Conservation (phyloP, 495 filamentous ascomycete genomes). For the Talaromyces thailandensis region DNA sequence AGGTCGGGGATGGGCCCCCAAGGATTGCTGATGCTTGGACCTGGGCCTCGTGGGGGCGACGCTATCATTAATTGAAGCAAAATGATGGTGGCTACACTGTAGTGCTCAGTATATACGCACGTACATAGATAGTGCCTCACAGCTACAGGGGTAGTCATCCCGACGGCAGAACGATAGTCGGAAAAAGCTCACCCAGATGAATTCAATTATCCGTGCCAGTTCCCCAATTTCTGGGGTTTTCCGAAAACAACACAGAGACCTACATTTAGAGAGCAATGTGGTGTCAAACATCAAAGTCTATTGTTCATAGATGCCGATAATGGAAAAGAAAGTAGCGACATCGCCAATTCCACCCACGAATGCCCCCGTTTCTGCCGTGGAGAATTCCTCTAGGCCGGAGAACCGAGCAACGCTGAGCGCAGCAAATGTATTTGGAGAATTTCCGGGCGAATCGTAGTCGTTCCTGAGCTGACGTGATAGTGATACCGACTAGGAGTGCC, state of each 20-base stretch:
- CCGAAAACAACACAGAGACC: not conserved
- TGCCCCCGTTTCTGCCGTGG: not conserved
- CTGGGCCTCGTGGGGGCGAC: not conserved
- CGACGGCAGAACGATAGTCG: not conserved
- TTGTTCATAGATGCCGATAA: not conserved
- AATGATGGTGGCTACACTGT: not conserved
- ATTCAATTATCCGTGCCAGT: not conserved
- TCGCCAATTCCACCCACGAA: not conserved
- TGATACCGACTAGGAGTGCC: not conserved
- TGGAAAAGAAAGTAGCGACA: not conserved
- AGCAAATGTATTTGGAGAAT: not conserved
- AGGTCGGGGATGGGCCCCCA: not conserved
- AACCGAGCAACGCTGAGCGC: not conserved
- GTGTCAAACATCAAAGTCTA: not conserved
- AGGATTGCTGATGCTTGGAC: not conserved
- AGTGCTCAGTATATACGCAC: not conserved
- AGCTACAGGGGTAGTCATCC: not conserved
- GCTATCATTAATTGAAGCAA: not conserved
- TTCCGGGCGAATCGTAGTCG: not conserved
- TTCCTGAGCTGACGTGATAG: not conserved
- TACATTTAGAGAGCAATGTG: not conserved
- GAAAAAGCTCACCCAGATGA: not conserved
- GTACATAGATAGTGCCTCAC: not conserved
- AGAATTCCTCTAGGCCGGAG: not conserved
- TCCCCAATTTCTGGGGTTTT: not conserved